These are phyloP conservation scores for Mycena olivaceomarginata DNA, from an alignment of 768 basidiomycete species.

Conservation along the genomic window DNA sequence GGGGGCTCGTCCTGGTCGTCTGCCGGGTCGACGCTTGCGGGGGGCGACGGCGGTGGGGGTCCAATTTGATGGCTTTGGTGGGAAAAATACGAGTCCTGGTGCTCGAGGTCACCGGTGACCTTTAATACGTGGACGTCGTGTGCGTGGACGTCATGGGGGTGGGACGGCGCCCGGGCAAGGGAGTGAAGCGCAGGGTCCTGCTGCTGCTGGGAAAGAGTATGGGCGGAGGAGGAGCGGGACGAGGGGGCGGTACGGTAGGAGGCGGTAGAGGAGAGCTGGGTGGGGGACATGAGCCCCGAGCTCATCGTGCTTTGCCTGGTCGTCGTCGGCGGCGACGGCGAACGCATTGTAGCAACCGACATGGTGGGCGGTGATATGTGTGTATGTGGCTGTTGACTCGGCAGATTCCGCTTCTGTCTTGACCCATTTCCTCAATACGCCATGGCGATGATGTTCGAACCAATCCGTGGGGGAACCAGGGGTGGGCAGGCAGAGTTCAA, in stretches of 20 bases:
- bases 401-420: no score
- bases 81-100: conserved; percentile 56
- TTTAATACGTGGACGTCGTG: conserved; percentile 70
- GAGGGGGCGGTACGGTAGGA: conserved; percentile 60
- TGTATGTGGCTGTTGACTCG: no score
- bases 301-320: conserved; percentile 44
- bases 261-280: conserved; percentile 55
- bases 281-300: conserved; percentile 48
- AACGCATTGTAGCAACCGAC: conserved; percentile 39
- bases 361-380: not conserved
- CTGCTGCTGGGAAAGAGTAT: conserved; percentile 50
- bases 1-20: conserved; percentile 44
- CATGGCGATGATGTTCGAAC: conserved; percentile 80
- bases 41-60: conserved; percentile 56
- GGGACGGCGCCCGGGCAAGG: conserved; percentile 53
- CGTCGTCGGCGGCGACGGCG: conserved; percentile 48
- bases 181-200: conserved; percentile 48
- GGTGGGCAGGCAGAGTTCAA: conserved; percentile 96
- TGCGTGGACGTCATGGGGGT: conserved; percentile 71
- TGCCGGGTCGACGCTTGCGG: conserved; percentile 57
- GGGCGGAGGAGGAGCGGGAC: conserved; percentile 59
- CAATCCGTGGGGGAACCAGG: conserved; percentile 91
- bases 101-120: conserved; percentile 69
- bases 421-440: conserved; percentile 1
- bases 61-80: conserved; percentile 50